Conservation (phyloP, 768 basidiomycete genomes). For the Cystobasidium tubakii region DNA sequence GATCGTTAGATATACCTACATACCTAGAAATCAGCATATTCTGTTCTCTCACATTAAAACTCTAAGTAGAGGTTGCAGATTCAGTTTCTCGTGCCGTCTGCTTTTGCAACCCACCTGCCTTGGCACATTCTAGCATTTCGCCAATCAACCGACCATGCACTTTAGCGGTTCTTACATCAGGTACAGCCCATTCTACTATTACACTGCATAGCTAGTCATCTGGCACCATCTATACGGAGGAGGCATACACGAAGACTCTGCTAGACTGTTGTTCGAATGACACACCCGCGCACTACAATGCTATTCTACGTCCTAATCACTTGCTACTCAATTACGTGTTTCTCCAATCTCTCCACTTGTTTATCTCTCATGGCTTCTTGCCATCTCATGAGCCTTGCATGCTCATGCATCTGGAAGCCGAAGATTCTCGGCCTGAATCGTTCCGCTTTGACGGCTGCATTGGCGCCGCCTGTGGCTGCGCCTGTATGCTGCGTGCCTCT, state of each 20-base stretch:
- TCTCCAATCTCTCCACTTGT: slow-evolving; percentile 33
- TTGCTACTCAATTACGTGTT: slow-evolving; percentile 16
- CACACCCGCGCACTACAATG: background rate
- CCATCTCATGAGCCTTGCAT: slow-evolving; percentile 88
- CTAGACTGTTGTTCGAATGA: too few relatives aligned
- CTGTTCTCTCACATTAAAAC: too few relatives aligned
- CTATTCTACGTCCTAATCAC: background rate
- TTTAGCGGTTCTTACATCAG: background rate
- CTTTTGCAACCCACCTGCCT: too few relatives aligned
- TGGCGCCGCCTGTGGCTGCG: slow-evolving; percentile 57
- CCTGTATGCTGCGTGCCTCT: slow-evolving; percentile 21
- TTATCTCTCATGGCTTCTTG: slow-evolving; percentile 80
- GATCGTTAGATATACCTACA: too few relatives aligned
- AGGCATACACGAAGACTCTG: background rate
- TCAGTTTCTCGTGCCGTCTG: too few relatives aligned
- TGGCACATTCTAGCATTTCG: too few relatives aligned
- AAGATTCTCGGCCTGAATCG: slow-evolving; percentile 88
- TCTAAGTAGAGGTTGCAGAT: too few relatives aligned
- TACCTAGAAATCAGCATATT: too few relatives aligned
- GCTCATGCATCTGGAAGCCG: slow-evolving; percentile 92
- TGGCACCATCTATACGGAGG: too few relatives aligned
- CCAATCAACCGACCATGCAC: background rate
- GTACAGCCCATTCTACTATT: background rate
- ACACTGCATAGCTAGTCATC: background rate
- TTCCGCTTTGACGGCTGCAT: slow-evolving; percentile 80